Evolutionary conservation across 192 early-diverging fungal genomes (phyloP), one percentile per base, ranked within the genome.

Genomic region (Entomortierella chlamydospora): DNA sequence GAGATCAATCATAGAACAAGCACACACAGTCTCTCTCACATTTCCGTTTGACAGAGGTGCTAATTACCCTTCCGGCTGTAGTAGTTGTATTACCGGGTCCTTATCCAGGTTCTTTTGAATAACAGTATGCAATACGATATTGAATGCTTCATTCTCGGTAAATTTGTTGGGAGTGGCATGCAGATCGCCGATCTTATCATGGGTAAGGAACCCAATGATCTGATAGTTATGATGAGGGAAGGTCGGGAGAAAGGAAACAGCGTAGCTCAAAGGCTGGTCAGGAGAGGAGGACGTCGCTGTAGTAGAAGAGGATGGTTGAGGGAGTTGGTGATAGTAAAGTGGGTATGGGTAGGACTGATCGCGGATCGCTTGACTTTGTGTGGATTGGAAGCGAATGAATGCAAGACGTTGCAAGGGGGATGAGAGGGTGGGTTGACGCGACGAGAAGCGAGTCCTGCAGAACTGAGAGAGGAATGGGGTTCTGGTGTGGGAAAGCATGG

Each of bases 1-100:
- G 18, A 29, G 31, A 52, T 29, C 23, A 31, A 64, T 18, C 50
- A 41, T 52, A 64, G 12, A 52, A 50, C 22, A 50, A 41, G 20
- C 30, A 61, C 47, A 63, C 3, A 29, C 18, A 22, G n/a, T n/a
- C n/a, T n/a, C n/a, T n/a, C n/a, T n/a, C n/a, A n/a, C n/a, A 5
- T 42, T 54, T 25, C 20, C 15, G n/a, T 29, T 58, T 39, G 33
- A 9, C 15, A n/a, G 20, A 1, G 45, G 4, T 25, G 3, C 7
- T 59, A 20, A 5, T 69, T 78, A 78, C 73, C 73, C 76, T 70
- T 79, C 76, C 17, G 65, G 57, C 26, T 79, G 76, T 37, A 70
- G 61, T 57, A 70, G 52, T 57, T 70, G 67, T 22, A 79, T 49
- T 5, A 79, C 67, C 0, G 33, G 67, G 60, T 79, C 76, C 30